Evolutionary conservation across 768 basidiomycete species (phyloP).

Genomic region (Cyclocybe cylindracea): DNA sequence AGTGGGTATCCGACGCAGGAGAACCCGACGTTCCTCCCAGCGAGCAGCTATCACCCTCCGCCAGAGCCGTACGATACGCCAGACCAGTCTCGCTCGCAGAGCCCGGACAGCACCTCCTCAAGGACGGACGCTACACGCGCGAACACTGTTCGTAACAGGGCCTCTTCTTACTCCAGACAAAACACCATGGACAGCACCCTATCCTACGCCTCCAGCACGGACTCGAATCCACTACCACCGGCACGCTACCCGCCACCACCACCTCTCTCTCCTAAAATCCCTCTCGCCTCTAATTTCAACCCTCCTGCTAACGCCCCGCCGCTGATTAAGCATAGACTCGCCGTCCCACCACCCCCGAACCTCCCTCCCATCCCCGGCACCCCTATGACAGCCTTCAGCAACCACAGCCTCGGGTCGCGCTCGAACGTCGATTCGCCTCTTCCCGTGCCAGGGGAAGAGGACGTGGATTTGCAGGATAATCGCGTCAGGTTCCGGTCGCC

Average conservation of each 20-base stretch:
- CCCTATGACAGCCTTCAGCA: background rate
- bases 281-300: background rate
- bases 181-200: background rate
- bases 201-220: background rate
- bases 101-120: background rate
- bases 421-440: background rate
- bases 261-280: background rate
- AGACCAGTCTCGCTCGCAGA: background rate
- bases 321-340: background rate
- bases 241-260: too few species aligned
- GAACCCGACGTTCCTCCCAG: background rate
- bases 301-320: background rate
- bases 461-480: background rate
- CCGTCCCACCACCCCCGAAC: conserved; percentile 9
- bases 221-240: too few species aligned
- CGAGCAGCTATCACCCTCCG: background rate
- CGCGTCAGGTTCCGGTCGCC: conserved; percentile 7
- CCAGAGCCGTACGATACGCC: conserved; percentile 5
- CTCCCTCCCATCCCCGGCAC: conserved; percentile 14
- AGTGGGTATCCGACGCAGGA: too few species aligned
- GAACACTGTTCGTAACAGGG: background rate
- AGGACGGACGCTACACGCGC: background rate
- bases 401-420: background rate
- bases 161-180: background rate
- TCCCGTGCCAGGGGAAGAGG: background rate